Conservation (phyloP, 371 early-diverging fungal genomes). For the Rhizopus stolonifer region DNA sequence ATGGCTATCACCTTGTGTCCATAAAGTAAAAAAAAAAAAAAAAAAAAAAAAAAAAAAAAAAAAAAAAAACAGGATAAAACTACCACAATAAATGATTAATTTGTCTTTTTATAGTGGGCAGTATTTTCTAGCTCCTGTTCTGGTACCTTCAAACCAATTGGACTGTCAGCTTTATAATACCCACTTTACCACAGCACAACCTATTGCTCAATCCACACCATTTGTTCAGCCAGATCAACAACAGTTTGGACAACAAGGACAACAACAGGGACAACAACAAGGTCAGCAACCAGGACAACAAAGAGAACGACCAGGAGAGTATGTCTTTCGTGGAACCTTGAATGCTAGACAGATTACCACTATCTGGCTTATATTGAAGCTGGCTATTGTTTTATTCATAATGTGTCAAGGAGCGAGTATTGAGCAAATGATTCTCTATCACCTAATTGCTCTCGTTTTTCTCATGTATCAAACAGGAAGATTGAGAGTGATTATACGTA, state of each 20-base stretch:
- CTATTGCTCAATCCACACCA: no score
- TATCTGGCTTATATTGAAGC: constrained; percentile 45
- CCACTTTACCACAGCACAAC: no score
- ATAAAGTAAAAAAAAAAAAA: constrained; percentile 40
- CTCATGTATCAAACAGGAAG: constrained; percentile 49
- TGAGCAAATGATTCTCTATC: constrained; percentile 40
- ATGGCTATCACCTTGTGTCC: constrained; percentile 44
- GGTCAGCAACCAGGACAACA: constrained; percentile 3
- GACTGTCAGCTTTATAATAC: no score
- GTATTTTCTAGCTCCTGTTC: constrained; percentile 42
- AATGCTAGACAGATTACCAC: no score
- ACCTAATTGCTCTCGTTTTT: constrained; percentile 35
- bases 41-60: no score
- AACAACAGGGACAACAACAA: no score
- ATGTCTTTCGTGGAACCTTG: no score
- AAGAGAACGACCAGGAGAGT: neutral
- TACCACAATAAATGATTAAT: no score
- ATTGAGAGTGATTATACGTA: constrained; percentile 38
- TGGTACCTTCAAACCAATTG: constrained; percentile 16
- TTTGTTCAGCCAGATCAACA: constrained; percentile 4
- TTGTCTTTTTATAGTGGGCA: constrained; percentile 39
- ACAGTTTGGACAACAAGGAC: no score
- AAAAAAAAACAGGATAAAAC: no score
- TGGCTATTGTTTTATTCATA: constrained; percentile 38
- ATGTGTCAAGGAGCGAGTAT: constrained; percentile 45